Evolutionary conservation across 2,329 filamentous ascomycete species (phyloP).

Genomic region (Trichophaea hybrida): DNA sequence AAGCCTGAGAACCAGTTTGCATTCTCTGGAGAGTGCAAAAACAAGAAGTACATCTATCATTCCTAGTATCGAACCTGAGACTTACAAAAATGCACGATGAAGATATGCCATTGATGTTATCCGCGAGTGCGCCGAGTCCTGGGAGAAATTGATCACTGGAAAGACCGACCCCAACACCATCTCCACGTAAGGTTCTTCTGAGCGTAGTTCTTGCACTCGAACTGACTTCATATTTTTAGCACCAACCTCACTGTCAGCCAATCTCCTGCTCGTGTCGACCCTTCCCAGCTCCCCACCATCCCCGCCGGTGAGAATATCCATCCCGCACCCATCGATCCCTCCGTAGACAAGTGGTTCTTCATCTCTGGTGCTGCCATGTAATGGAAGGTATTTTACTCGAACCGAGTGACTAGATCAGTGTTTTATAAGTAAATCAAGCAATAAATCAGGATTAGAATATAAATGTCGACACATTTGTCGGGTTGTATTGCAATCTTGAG

Average conservation of each 20-base stretch:
- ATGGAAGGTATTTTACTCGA: constrained; percentile 17
- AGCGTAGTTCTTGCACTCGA: not conserved
- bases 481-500: too few species aligned
- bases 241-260: constrained; percentile 64
- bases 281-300: constrained; percentile 59
- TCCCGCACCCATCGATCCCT: constrained; percentile 81
- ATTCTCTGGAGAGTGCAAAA: constrained; percentile 99
- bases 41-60: constrained; percentile 58
- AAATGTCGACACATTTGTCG: too few species aligned
- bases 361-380: constrained; percentile 90
- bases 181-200: constrained; percentile 51
- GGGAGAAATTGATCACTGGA: constrained; percentile 90
- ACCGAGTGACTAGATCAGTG: too few species aligned
- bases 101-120: constrained; percentile 91
- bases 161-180: constrained; percentile 66
- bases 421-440: too few species aligned
- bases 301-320: constrained; percentile 64
- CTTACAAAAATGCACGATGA: not conserved
- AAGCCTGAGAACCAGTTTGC: constrained; percentile 99
- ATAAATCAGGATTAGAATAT: too few species aligned
- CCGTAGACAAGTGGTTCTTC: constrained; percentile 99
- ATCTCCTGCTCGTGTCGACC: constrained; percentile 57
- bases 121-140: constrained; percentile 89
- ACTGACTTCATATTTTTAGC: constrained; percentile 36
- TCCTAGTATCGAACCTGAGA: constrained; percentile 14